Evolutionary conservation across 257 asterid genomes (phyloP), one percentile per base, ranked within the genome.

Genomic region (Plantago ovata): DNA sequence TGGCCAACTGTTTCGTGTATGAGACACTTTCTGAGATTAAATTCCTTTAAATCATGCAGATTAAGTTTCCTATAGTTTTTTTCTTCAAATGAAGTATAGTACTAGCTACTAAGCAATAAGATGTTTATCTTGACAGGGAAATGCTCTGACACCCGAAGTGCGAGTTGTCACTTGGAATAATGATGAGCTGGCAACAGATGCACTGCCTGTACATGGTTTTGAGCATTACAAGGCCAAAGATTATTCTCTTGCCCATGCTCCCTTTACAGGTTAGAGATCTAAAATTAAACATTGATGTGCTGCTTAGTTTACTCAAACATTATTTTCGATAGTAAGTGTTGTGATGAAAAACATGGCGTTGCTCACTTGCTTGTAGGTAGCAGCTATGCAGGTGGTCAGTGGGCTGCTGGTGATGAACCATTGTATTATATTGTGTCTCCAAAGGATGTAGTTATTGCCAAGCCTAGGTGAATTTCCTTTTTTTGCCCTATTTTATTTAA

Each of bases 351-450:
- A 66, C 61, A 62, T 77, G 69, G 69, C 47, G 50, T 32, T 64
- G 45, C 67, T 60, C 64, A 58, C 67, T 72, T 79, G 71, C 63
- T 61, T 72, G 66, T 72, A 89, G 96, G 97, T 72, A 79, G 94
- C 89, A 93, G 96, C 84, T 84, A 84, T 75, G 84, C 92, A 45
- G 97, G 97, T 56, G 92, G 96, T 48, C 99, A 89, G 81, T 89
- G 99, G 97, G 97, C 97, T 82, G 97, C 95, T 72, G 99, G 97
- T 53, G 97, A 86, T 65, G 99, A 93, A 71, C 97, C 99, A 18
- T 69, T 82, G 64, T 93, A 86, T 70, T 89, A 93, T 68, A 79
- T 93, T 51, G 99, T 89, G 55, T 93, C 97, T 62, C 99, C 96
- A 66, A 89, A 93, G 86, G 99, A 93, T 72, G 96, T 89, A 62